Conservation (phyloP, 805 yeast genomes). For the Ogataea minuta region DNA sequence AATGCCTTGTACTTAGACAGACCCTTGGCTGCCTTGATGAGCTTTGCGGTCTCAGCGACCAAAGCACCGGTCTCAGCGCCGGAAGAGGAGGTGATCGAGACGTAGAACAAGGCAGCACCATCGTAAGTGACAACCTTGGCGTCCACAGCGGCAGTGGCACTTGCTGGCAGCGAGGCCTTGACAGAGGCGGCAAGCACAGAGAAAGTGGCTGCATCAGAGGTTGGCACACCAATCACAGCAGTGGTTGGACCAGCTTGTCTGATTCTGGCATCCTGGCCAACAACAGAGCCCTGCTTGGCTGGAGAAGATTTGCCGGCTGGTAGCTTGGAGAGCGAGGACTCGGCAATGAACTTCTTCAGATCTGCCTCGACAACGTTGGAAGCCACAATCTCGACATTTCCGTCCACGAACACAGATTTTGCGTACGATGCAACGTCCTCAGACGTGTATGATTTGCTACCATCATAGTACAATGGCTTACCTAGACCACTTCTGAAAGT, state of each 20-base stretch:
- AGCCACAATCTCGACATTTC: slow-evolving; percentile 69
- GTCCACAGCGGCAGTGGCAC: slow-evolving; percentile 54
- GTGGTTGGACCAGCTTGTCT: slow-evolving; percentile 63
- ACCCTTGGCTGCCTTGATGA: slow-evolving; percentile 51
- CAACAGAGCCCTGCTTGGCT: slow-evolving; percentile 39
- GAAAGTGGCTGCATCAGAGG: slow-evolving; percentile 63
- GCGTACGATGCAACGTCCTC: slow-evolving; percentile 72
- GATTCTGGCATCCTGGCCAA: slow-evolving; percentile 68
- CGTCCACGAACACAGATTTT: slow-evolving; percentile 60
- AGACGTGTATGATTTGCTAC: slow-evolving; percentile 50
- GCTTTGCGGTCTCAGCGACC: slow-evolving; percentile 57
- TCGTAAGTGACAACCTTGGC: slow-evolving; percentile 62
- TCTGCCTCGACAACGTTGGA: slow-evolving; percentile 73
- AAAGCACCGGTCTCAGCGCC: slow-evolving; percentile 58
- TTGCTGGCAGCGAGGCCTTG: slow-evolving; percentile 42
- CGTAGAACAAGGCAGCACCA: slow-evolving; percentile 78
- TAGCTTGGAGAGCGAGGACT: slow-evolving; percentile 61
- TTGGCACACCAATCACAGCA: slow-evolving; percentile 82
- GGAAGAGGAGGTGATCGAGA: slow-evolving; percentile 58
- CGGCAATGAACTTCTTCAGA: slow-evolving; percentile 62
- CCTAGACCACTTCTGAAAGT: slow-evolving; percentile 90
- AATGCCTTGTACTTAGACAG: slow-evolving; percentile 59
- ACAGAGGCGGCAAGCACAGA: slow-evolving; percentile 71
- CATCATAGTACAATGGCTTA: slow-evolving; percentile 73
- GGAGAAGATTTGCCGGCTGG: slow-evolving; percentile 57